Percentiles rank a stretch among this genome's conserved stretches.
phyloP scores from a whole-genome alignment of 2,329 filamentous ascomycete species.

The Magnaporthiopsis incrustans region DNA sequence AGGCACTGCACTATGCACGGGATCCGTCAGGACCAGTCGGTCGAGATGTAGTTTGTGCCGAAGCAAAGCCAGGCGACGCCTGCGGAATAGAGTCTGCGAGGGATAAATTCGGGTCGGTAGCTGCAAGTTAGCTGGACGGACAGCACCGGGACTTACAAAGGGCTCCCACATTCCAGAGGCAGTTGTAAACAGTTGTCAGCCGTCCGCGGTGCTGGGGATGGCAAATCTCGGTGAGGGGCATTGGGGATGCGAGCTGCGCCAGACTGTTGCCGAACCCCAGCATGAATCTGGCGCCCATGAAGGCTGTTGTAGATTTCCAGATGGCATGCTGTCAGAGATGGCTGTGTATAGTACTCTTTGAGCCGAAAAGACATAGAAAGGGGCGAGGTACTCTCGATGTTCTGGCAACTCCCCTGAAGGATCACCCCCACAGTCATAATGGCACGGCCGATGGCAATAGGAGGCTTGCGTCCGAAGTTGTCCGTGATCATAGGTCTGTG shows the following conservation, averaged over 20 bases:
- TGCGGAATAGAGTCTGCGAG: slow-evolving; percentile 24
- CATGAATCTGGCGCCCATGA: slow-evolving; percentile 35
- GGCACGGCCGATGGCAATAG: slow-evolving; percentile 44
- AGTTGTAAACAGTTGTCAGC: slow-evolving; percentile 17
- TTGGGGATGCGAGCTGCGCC: slow-evolving; percentile 24
- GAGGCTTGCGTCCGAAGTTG: slow-evolving; percentile 41
- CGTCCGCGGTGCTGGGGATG: slow-evolving; percentile 24
- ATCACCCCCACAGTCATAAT: slow-evolving; percentile 49
- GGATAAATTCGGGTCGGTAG: too few species aligned
- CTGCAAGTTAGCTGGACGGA: too few species aligned
- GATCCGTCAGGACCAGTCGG: slow-evolving; percentile 14
- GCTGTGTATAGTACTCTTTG: not conserved
- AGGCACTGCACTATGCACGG: slow-evolving; percentile 14
- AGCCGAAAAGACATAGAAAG: not conserved
- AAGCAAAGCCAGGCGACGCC: slow-evolving; percentile 14
- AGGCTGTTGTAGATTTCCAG: slow-evolving; percentile 24
- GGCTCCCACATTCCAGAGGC: slow-evolving; percentile 7
- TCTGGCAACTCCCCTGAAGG: slow-evolving; percentile 43
- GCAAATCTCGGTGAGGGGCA: slow-evolving; percentile 32
- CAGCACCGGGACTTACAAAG: slow-evolving; percentile 6
- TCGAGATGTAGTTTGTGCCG: slow-evolving; percentile 11
- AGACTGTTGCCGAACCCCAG: slow-evolving; percentile 8
- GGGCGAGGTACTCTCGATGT: slow-evolving; percentile 23
- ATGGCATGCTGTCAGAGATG: not conserved
- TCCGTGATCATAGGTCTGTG: slow-evolving; percentile 43